Conservation (phyloP, 1,284 basidiomycete genomes). For the Gastroboletus turbinatus region DNA sequence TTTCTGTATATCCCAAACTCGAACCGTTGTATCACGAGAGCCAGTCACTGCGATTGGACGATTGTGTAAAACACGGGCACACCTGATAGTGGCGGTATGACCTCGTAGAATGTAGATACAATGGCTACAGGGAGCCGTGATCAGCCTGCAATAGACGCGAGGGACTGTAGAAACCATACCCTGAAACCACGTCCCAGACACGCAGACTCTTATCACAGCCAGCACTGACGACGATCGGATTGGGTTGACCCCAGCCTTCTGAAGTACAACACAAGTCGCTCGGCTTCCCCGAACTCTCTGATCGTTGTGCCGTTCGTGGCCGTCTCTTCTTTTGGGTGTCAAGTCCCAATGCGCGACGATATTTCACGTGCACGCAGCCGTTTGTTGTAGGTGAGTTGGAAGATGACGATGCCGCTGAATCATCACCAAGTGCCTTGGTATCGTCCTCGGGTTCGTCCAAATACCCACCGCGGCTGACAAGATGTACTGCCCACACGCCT, state of each 20-base stretch:
- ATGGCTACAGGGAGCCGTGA: conserved; percentile 43
- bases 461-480: conserved; percentile 56
- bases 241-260: conserved; percentile 58
- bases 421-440: conserved; percentile 3
- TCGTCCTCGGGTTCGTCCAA: conserved; percentile 32
- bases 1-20: conserved; percentile 91
- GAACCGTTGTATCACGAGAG: conserved; percentile 82
- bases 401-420: not conserved
- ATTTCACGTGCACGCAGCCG: conserved; percentile 29
- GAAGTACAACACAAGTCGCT: conserved; percentile 67
- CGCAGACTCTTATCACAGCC: conserved; percentile 89
- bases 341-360: conserved; percentile 33
- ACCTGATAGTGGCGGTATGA: conserved; percentile 91
- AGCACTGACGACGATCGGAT: conserved; percentile 83
- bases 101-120: conserved; percentile 82
- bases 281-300: conserved; percentile 34
- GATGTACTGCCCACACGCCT: conserved; percentile 91
- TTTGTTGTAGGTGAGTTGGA: conserved; percentile 13
- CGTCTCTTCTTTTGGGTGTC: conserved; percentile 20
- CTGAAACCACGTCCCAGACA: conserved; percentile 90
- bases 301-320: conserved; percentile 7
- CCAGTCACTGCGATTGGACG: conserved; percentile 89
- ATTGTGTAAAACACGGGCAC: conserved; percentile 85
- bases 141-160: conserved; percentile 1
- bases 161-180: conserved; percentile 45